Conservation (phyloP, 169 alveolate genomes). For the Plasmodium coatneyi region DNA sequence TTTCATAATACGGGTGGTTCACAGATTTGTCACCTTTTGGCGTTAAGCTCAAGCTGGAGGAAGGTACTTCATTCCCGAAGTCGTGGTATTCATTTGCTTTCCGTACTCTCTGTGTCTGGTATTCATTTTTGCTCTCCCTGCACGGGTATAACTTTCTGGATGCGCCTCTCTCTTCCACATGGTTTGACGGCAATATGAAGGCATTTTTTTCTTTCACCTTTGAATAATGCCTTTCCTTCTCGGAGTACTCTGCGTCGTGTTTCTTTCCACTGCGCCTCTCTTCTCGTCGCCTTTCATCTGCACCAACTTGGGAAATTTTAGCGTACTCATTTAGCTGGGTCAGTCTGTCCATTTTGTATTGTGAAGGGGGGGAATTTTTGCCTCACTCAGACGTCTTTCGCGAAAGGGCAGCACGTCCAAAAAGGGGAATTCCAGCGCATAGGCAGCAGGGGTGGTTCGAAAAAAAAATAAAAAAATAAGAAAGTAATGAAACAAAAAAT, state of each 20-base stretch:
- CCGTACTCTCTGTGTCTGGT: neutral
- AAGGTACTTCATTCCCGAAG: neutral
- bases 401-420: neutral
- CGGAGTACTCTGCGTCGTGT: neutral
- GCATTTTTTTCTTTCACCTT: slow-evolving; percentile 13
- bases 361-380: neutral
- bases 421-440: neutral
- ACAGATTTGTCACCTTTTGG: neutral
- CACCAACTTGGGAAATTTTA: slow-evolving; percentile 8
- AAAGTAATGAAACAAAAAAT: neutral
- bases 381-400: neutral
- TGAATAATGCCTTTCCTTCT: slow-evolving; percentile 9
- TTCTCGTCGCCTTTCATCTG: neutral
- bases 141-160: slow-evolving; percentile 15
- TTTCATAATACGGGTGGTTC: neutral
- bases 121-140: slow-evolving; percentile 20
- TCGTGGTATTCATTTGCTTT: slow-evolving; percentile 17
- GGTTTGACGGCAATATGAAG: neutral
- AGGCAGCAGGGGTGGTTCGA: neutral
- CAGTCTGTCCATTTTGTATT: slow-evolving; percentile 28
- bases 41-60: neutral
- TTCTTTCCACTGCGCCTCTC: neutral
- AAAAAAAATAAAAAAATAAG: neutral
- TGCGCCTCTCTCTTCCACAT: slow-evolving; percentile 8
- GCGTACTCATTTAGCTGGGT: slow-evolving; percentile 14